A percentile compares a stretch with the other conserved stretches of the same genome.
These are phyloP conservation scores for Tirmania nivea DNA, from an alignment of 495 filamentous ascomycete species.

Conservation along the genomic window DNA sequence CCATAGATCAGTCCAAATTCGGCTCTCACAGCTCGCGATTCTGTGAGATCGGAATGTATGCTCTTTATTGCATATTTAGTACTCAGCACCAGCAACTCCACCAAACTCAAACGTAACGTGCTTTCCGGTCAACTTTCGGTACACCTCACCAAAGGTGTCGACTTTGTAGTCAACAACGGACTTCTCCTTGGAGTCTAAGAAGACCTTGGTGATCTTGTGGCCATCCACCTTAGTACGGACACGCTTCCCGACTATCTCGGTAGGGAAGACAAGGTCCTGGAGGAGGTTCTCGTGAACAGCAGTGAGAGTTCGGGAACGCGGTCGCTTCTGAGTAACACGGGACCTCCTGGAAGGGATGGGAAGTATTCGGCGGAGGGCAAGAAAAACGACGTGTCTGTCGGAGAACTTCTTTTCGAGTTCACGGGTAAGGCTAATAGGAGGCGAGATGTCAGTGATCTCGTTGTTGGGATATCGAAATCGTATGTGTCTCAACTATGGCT, in stretches of 20 bases:
- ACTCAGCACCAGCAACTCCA: constrained; percentile 42
- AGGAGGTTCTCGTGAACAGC: constrained; percentile 96
- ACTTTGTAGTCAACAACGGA: constrained; percentile 95
- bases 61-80: constrained; percentile 32
- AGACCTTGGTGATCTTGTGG: constrained; percentile 90
- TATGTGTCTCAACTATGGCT: not conserved
- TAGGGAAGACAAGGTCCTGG: constrained; percentile 88
- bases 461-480: constrained; percentile 2
- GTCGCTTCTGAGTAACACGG: constrained; percentile 96
- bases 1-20: no score
- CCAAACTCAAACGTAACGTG: constrained; percentile 94
- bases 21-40: no score
- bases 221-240: constrained; percentile 90
- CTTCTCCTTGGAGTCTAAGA: constrained; percentile 98
- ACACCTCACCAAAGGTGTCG: constrained; percentile 97
- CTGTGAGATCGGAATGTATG: no score
- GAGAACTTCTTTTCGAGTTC: constrained; percentile 99
- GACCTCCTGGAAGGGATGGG: constrained; percentile 92
- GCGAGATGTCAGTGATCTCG: constrained; percentile 3
- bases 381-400: constrained; percentile 96
- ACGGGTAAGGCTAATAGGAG: constrained; percentile 58
- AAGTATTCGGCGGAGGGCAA: constrained; percentile 95
- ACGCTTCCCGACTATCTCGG: constrained; percentile 99
- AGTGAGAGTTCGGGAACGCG: constrained; percentile 87
- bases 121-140: constrained; percentile 85